Evolutionary conservation across 352 stramenopile species (phyloP), one percentile per base, ranked within the genome.

Genomic region (Phytophthora hybrid): DNA sequence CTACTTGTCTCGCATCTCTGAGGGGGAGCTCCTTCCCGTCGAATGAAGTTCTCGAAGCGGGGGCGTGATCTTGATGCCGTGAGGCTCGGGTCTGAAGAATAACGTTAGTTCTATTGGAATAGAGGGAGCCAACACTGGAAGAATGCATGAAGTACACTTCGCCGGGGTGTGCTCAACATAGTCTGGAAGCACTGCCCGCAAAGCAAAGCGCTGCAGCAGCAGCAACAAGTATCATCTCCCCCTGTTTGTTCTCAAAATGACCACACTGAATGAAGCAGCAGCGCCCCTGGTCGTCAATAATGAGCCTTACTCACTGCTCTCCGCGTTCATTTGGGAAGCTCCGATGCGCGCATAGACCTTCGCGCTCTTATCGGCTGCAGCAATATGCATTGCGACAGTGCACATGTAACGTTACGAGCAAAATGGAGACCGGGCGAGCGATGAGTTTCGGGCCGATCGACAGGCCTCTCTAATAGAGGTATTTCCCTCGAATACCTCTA

Each of bases 301-400:
- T 26, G 23, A 18, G 9, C 21, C 8, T 29, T 39, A 23, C 26
- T 13, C 62, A 14, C 47, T n/a, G 47, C 59, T 52, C 53, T 23
- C 11, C 23, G 58, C 63, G 6, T 41, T 39, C 19, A n/a, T 46
- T 32, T 55, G 53, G 44, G 64, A 56, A 61, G 34, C n/a, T 46
- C 26, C 11, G 46, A 21, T 53, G 9, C 23, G 23, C 23, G 23
- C 23, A 26, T 3, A 26, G 23, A 26, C 23, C 56, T 41, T 61
- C 55, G 55, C 41, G 5, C 41, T 49, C 47, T 54, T 5, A 11
- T 64, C 39, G 63, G 63, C 32, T 66, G 51, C 58, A 62, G 21
- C 54, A 64, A 65, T 65, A 71, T 49, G 53, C 57, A 19, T 14
- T 49, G 41, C 14, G 8, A 49, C n/a, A n/a, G n/a, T n/a, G n/a